Evolutionary conservation across 306 rosid species (phyloP), one percentile per base, ranked within the genome.

Genomic region (Biancaea sappan): DNA sequence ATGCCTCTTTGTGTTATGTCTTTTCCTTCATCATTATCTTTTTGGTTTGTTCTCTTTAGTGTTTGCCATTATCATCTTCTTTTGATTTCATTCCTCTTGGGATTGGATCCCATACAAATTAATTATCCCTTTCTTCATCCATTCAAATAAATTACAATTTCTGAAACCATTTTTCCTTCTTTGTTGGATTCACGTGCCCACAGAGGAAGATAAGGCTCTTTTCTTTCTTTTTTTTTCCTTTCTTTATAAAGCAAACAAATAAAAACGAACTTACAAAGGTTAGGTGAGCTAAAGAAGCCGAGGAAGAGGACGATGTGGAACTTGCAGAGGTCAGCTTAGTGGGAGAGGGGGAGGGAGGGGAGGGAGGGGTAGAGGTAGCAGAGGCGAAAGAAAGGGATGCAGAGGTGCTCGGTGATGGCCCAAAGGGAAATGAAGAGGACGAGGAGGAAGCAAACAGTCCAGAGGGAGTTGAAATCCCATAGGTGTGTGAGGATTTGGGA

Each of bases 201-300:
- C n/a, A n/a, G n/a, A n/a, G n/a, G n/a, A n/a, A n/a, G n/a, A n/a
- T n/a, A n/a, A n/a, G n/a, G n/a, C n/a, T n/a, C n/a, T n/a, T n/a
- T n/a, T n/a, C n/a, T n/a, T n/a, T n/a, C n/a, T n/a, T n/a, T n/a
- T n/a, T n/a, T n/a, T n/a, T n/a, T n/a, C n/a, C n/a, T n/a, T n/a
- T n/a, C n/a, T n/a, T n/a, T n/a, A n/a, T n/a, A n/a, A n/a, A n/a
- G n/a, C n/a, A n/a, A n/a, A n/a, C n/a, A n/a, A n/a, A n/a, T n/a
- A n/a, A n/a, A n/a, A n/a, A n/a, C n/a, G n/a, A n/a, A n/a, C n/a
- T n/a, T n/a, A n/a, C n/a, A n/a, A n/a, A n/a, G n/a, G n/a, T n/a
- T n/a, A 94, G 4, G 94, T 94, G 0, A 95, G 98, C 77, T 94
- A 71, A 91, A 86, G 52, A 88, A 79, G 2, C 98, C 97, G 0